Percentiles rank a stretch among this genome's conserved stretches.
These are phyloP conservation scores for Saxophila tyrrhenica DNA, from an alignment of 495 filamentous ascomycete species.

Conservation along the genomic window DNA sequence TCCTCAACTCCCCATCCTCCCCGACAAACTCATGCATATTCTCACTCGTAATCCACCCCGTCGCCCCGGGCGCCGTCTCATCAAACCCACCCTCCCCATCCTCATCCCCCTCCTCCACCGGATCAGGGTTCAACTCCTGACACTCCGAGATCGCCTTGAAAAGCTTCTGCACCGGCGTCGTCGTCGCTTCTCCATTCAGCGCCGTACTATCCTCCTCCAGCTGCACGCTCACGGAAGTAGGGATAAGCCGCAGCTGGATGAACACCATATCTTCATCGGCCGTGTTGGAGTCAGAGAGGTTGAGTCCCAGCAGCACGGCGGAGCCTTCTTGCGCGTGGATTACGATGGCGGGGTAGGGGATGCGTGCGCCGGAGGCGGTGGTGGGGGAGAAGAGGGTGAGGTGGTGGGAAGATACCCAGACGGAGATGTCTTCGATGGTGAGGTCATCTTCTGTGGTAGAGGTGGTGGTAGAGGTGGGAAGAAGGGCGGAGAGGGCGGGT, in stretches of 20 bases:
- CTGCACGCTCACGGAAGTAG: slow-evolving; percentile 25
- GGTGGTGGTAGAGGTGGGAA: not conserved
- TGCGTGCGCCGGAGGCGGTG: slow-evolving; percentile 52
- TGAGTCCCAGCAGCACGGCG: slow-evolving; percentile 72
- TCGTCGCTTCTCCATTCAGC: slow-evolving; percentile 11
- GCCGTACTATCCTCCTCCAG: not conserved
- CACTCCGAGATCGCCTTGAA: slow-evolving; percentile 76
- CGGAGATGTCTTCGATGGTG: slow-evolving; percentile 44
- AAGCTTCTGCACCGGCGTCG: slow-evolving; percentile 39
- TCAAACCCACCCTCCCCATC: slow-evolving; percentile 39
- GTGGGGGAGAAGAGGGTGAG: slow-evolving; percentile 59
- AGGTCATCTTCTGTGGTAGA: not conserved
- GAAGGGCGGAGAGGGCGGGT: slow-evolving; percentile 24
- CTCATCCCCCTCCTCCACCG: slow-evolving; percentile 40
- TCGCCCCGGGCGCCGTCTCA: slow-evolving; percentile 63
- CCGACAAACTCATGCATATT: slow-evolving; percentile 77
- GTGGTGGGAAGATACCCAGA: slow-evolving; percentile 73
- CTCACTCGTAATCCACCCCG: slow-evolving; percentile 92
- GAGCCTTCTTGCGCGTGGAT: slow-evolving; percentile 64
- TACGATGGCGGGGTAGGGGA: slow-evolving; percentile 79
- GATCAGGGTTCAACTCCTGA: slow-evolving; percentile 82
- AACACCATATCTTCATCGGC: slow-evolving; percentile 53
- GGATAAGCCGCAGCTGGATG: slow-evolving; percentile 65
- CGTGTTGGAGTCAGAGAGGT: slow-evolving; percentile 36
- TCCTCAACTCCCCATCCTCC: slow-evolving; percentile 54